phyloP scores from a whole-genome alignment of 1,284 basidiomycete species.

The Inonotus hispidus region DNA sequence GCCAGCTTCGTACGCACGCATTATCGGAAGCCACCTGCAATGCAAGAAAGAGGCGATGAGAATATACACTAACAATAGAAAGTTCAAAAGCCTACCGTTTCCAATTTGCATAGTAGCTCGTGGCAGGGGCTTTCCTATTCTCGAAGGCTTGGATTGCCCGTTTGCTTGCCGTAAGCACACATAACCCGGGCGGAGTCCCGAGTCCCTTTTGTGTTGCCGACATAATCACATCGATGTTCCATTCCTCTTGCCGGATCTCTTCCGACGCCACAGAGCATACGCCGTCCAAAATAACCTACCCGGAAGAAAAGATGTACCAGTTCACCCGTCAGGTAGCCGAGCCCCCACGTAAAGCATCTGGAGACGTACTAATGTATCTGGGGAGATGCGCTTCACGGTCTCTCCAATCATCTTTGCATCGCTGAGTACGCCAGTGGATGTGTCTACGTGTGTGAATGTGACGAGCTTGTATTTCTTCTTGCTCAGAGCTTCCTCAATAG shows the following conservation, averaged over 20 bases:
- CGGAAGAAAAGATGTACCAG: slow-evolving; percentile 7
- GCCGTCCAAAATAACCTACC: slow-evolving; percentile 79
- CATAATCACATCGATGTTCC: slow-evolving; percentile 89
- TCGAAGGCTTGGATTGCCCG: slow-evolving; percentile 73
- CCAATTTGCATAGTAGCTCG: slow-evolving; percentile 89
- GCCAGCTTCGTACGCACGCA: slow-evolving; percentile 82
- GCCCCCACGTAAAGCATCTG: slow-evolving; percentile 1
- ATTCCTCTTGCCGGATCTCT: slow-evolving; percentile 91
- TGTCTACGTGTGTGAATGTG: slow-evolving; percentile 94
- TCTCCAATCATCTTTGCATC: slow-evolving; percentile 77
- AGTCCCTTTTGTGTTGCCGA: slow-evolving; percentile 95
- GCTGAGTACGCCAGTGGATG: slow-evolving; percentile 87
- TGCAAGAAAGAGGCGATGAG: background rate
- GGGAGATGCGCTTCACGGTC: slow-evolving; percentile 74
- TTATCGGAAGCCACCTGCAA: slow-evolving; percentile 86
- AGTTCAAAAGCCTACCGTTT: slow-evolving; percentile 47
- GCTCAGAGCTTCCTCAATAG: slow-evolving; percentile 71
- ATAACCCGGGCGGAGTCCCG: slow-evolving; percentile 91
- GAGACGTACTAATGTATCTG: slow-evolving; percentile 69
- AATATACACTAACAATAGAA: background rate
- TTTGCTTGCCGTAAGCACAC: slow-evolving; percentile 78
- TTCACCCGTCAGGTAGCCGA: background rate
- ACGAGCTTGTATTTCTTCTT: slow-evolving; percentile 86
- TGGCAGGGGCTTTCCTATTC: slow-evolving; percentile 62
- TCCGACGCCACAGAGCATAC: slow-evolving; percentile 97